Conservation (phyloP, 176 grass and related monocot species). For the Triticum urartu region DNA sequence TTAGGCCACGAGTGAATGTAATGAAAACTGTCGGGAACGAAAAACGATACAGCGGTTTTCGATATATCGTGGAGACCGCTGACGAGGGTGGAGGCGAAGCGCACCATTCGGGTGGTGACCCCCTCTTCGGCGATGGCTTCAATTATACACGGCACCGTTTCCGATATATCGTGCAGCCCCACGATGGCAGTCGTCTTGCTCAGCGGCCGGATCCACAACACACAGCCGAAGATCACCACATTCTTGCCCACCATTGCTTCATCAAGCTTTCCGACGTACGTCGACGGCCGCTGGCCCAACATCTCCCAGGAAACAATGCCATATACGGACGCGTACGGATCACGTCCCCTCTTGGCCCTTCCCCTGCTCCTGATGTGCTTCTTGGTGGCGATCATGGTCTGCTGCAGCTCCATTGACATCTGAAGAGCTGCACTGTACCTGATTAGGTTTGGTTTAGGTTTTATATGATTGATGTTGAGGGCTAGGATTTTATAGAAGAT, state of each 20-base stretch:
- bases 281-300: not conserved
- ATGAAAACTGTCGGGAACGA: no score
- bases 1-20: no score
- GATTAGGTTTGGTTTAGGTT: no score
- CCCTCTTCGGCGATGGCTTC: not conserved
- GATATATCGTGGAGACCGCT: no score
- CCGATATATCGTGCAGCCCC: not conserved
- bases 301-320: not conserved
- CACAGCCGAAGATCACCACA: not conserved
- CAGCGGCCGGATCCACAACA: not conserved
- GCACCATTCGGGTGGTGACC: slow-evolving; percentile 22
- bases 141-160: not conserved
- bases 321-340: not conserved
- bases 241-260: not conserved
- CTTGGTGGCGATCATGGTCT: not conserved
- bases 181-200: not conserved
- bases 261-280: not conserved
- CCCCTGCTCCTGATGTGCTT: not conserved
- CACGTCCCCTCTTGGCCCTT: not conserved
- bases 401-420: not conserved
- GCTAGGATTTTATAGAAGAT: no score
- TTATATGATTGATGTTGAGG: no score
- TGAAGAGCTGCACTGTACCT: not conserved
- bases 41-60: no score
- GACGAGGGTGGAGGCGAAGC: not conserved